Evolutionary conservation across 176 grass and related monocot species (phyloP), one percentile per base, ranked within the genome.

Genomic region (Musa acuminata): DNA sequence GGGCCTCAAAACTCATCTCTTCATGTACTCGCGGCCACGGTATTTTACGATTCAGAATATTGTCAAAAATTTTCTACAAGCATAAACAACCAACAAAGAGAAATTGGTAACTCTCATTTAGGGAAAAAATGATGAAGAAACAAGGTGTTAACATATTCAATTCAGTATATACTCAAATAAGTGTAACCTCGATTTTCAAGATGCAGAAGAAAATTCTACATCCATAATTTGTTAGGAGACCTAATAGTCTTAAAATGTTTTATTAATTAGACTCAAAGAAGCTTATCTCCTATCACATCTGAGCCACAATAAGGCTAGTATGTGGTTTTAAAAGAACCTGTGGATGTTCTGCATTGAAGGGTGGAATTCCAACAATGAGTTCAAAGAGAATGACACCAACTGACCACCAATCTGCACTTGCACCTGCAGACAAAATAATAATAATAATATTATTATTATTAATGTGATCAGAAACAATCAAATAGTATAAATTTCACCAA

Each of bases 331-430:
- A 81, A 70, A 51, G 64, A 87, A 91, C 96, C 91, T 99, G 88
- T 48, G 96, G 86, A 77, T 99, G 91, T 87, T 91, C 96, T 54
- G 96, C 96, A 75, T 99, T 99, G 77, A 99, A 99, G 14, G 96
- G 96, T 79, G 96, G 96, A 86, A 99, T 91, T 74, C 96, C 96
- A 79, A 99, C 96, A 87, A 99, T 91, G 48, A 99, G 83, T 72
- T 99, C 96, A 84, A 99, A 99, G 74, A 99, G 89, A 87, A 99
- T 95, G 43, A 95, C 87, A 75, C 96, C 96, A 74, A 99, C 91
- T 55, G 96, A 99, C 96, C 96, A 99, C 96, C 96, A 99, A 99
- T 99, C 96, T 48, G 96, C 96, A 86, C 96, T 99, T 77, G 86
- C 81, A 91, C 91, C 96, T 99, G 85, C 21, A 79, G 55, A 50